Evolutionary conservation across 768 basidiomycete genomes (phyloP).

Genomic region (Suillus alpinus): DNA sequence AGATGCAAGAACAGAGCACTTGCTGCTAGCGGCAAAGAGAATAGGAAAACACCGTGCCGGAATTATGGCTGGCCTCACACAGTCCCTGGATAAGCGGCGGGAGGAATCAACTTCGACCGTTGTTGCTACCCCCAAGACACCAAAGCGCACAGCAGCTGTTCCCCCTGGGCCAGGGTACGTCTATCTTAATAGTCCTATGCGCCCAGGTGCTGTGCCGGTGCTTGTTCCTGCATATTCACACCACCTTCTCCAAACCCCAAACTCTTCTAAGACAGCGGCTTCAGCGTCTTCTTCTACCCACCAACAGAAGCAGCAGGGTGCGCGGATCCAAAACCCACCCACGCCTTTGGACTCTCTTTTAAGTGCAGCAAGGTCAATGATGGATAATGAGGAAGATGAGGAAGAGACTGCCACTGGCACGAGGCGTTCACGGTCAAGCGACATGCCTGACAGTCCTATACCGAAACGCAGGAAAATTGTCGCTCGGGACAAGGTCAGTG

Average conservation of each 20-base stretch:
- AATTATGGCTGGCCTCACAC: constrained; percentile 49
- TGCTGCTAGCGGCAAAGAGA: constrained; percentile 68
- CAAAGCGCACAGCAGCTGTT: constrained; percentile 29
- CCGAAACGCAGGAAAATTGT: constrained; percentile 37
- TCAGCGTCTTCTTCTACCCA: constrained; percentile 22
- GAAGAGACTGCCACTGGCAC: constrained; percentile 20
- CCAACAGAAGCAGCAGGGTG: constrained; percentile 15
- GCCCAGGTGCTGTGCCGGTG: constrained; percentile 25
- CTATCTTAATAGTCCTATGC: constrained; percentile 27
- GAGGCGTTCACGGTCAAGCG: constrained; percentile 26
- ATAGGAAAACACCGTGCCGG: constrained; percentile 62
- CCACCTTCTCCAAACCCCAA: constrained; percentile 29
- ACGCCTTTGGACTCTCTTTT: constrained; percentile 60
- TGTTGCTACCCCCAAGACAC: constrained; percentile 23
- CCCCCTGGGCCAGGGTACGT: constrained; percentile 26
- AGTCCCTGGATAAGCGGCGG: constrained; percentile 26
- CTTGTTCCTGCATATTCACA: constrained; percentile 28
- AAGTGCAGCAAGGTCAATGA: constrained; percentile 59
- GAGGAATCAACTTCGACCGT: constrained; percentile 23
- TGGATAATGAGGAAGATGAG: constrained; percentile 32
- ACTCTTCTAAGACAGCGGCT: constrained; percentile 28
- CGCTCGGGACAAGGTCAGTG: constrained; percentile 11
- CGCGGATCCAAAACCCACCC: constrained; percentile 27
- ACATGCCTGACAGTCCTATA: constrained; percentile 33
- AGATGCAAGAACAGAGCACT: constrained; percentile 70